Conservation (phyloP, 2,329 filamentous ascomycete species). For the Sarocladium kiliense region DNA sequence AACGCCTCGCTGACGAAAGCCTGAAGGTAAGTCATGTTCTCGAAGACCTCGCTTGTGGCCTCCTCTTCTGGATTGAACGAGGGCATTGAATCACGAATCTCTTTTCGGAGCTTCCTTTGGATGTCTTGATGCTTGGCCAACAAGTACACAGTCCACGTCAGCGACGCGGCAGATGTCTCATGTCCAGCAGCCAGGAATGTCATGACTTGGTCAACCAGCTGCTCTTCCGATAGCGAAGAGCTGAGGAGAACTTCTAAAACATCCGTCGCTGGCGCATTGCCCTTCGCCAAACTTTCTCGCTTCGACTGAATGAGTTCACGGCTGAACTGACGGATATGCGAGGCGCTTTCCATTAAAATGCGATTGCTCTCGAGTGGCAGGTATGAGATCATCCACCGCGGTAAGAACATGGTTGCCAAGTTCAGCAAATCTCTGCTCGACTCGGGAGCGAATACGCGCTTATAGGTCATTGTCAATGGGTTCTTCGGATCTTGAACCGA, state of each 20-base stretch:
- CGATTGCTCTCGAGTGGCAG: not conserved
- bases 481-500: constrained; percentile 30
- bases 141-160: constrained; percentile 37
- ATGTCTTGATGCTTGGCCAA: constrained; percentile 32
- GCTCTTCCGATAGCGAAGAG: not conserved
- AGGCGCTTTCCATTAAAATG: not conserved
- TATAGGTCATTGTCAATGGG: constrained; percentile 33
- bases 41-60: constrained; percentile 27
- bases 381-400: not conserved
- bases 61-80: constrained; percentile 29
- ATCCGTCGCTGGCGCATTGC: not conserved
- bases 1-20: constrained; percentile 41
- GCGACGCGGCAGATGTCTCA: constrained; percentile 37
- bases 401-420: not conserved
- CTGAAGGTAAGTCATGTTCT: constrained; percentile 37
- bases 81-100: constrained; percentile 25
- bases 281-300: not conserved
- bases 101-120: constrained; percentile 32
- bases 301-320: not conserved
- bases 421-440: not conserved
- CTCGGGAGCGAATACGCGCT: constrained; percentile 36
- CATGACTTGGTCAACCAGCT: constrained; percentile 29
- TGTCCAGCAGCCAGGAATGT: constrained; percentile 37
- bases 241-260: not conserved
- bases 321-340: not conserved